phyloP scores from a whole-genome alignment of 805 yeast genomes.

The Candida taoyuanica region DNA sequence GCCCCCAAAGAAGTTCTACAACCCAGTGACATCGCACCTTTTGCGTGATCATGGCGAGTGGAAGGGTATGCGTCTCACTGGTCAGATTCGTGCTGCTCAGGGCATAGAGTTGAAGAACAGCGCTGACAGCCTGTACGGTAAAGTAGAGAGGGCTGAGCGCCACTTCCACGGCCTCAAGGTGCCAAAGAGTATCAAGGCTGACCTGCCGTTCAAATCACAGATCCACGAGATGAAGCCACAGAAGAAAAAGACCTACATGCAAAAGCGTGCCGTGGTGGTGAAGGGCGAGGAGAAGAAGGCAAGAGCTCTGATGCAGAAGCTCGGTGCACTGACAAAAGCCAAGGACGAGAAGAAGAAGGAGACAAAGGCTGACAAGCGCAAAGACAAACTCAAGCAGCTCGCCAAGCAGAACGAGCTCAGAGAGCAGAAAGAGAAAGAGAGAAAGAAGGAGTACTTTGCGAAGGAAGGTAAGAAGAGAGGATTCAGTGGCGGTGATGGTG shows the following conservation, averaged over 20 bases:
- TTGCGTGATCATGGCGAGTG: constrained; percentile 75
- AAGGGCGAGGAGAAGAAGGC: constrained; percentile 94
- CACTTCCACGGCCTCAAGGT: constrained; percentile 84
- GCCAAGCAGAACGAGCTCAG: constrained; percentile 71
- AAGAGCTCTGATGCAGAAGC: constrained; percentile 80
- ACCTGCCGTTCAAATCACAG: constrained; percentile 90
- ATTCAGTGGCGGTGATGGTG: constrained; percentile 27
- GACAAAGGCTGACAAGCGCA: constrained; percentile 72
- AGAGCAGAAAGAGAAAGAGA: constrained; percentile 71
- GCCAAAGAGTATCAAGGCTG: constrained; percentile 70
- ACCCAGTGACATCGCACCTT: constrained; percentile 91
- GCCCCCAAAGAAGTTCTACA: constrained; percentile 82
- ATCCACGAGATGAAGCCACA: constrained; percentile 85
- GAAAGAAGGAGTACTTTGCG: constrained; percentile 83
- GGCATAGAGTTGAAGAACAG: constrained; percentile 58
- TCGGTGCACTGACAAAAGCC: constrained; percentile 77
- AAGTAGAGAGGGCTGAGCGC: constrained; percentile 80
- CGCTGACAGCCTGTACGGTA: constrained; percentile 50
- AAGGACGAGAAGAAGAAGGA: constrained; percentile 73
- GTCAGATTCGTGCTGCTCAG: constrained; percentile 80
- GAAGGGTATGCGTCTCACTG: constrained; percentile 96
- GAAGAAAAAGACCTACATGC: constrained; percentile 73
- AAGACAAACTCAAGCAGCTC: constrained; percentile 66
- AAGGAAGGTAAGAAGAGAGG: constrained; percentile 64
- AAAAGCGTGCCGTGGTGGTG: constrained; percentile 89